A percentile compares a stretch with the other conserved stretches of the same genome.
Conservation (phyloP, 2,329 filamentous ascomycete species). For the Scolecobasidium constrictum region DNA sequence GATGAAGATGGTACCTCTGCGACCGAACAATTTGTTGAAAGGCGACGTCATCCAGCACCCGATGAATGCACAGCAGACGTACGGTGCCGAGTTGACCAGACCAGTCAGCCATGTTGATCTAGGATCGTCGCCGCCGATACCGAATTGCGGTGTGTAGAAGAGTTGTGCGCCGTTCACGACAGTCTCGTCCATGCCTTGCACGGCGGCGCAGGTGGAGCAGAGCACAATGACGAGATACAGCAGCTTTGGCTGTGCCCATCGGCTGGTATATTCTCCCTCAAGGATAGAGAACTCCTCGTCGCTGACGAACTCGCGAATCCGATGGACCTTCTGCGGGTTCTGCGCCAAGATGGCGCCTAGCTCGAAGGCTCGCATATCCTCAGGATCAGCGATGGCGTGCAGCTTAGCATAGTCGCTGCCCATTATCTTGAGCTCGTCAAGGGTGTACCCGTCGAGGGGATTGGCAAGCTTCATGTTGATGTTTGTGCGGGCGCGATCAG, state of each 20-base stretch:
- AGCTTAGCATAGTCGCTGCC: constrained; percentile 48
- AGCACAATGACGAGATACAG: constrained; percentile 56
- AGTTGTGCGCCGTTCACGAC: constrained; percentile 59
- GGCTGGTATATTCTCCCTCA: constrained; percentile 50
- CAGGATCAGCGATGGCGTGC: constrained; percentile 30
- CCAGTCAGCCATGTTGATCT: constrained; percentile 49
- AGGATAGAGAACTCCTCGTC: constrained; percentile 34
- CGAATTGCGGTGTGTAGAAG: constrained; percentile 52
- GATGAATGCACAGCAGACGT: constrained; percentile 55
- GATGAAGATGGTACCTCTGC: constrained; percentile 65
- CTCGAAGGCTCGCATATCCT: constrained; percentile 20
- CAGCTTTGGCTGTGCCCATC: constrained; percentile 57
- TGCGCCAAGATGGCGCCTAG: constrained; percentile 20
- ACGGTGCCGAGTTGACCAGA: constrained; percentile 50
- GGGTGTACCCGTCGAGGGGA: constrained; percentile 37
- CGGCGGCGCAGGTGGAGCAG: constrained; percentile 57
- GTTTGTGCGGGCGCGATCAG: constrained; percentile 22
- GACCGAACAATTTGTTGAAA: constrained; percentile 58
- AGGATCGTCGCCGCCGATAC: constrained; percentile 39
- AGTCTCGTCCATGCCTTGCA: constrained; percentile 63
- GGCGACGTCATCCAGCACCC: constrained; percentile 67
- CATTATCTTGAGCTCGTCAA: constrained; percentile 41
- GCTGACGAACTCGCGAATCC: neutral
- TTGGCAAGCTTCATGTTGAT: constrained; percentile 42
- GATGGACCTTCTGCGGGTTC: constrained; percentile 14